These are phyloP conservation scores for Solanum phureja DNA, from an alignment of 257 asterid species.

Conservation along the genomic window DNA sequence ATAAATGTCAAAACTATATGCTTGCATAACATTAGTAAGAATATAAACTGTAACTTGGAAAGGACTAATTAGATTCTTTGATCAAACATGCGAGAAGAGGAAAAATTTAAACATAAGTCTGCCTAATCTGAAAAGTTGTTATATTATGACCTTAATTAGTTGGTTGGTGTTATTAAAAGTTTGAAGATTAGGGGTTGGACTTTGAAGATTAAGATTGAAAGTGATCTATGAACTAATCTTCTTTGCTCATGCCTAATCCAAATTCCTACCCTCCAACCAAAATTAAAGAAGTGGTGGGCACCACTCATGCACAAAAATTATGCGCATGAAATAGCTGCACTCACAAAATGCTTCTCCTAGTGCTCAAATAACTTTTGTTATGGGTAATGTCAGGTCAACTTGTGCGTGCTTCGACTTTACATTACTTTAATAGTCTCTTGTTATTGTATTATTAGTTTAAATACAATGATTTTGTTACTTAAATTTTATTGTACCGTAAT, in stretches of 20 bases:
- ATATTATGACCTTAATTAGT: not conserved
- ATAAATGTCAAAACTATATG: not conserved
- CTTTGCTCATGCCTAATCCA: slow-evolving; percentile 1
- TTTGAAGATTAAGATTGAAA: slow-evolving; percentile 5
- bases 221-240: not conserved
- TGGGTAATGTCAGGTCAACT: not conserved
- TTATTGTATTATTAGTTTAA: not conserved
- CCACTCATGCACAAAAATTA: slow-evolving; percentile 23
- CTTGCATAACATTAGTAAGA: not conserved
- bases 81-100: not conserved
- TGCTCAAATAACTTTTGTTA: not conserved
- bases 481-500: not conserved
- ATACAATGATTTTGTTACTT: not conserved
- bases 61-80: not conserved
- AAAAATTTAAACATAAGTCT: not conserved
- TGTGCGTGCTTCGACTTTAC: not conserved
- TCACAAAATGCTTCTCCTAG: slow-evolving; percentile 21
- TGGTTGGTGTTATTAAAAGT: not conserved
- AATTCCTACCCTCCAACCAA: not conserved
- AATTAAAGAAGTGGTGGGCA: slow-evolving; percentile 29
- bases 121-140: not conserved
- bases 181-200: not conserved
- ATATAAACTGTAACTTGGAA: not conserved
- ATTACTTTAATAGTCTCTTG: not conserved
- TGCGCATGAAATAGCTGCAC: slow-evolving; percentile 78